Evolutionary conservation across 768 basidiomycete genomes (phyloP).

Genomic region (Suillus alpinus): DNA sequence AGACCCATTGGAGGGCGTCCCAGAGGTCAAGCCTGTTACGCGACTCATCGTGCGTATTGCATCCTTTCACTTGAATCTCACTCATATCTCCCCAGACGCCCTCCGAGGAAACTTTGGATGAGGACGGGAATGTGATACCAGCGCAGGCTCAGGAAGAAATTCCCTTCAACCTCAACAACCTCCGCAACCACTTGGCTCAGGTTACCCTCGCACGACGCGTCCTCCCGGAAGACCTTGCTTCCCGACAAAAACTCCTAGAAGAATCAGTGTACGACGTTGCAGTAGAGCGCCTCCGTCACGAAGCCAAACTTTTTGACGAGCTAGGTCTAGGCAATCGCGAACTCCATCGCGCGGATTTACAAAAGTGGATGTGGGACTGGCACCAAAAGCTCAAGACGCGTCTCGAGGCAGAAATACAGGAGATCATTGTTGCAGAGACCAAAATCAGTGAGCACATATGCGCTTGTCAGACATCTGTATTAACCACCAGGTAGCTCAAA

Average conservation of each 20-base stretch:
- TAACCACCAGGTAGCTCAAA: background rate
- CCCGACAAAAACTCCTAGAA: slow-evolving; percentile 81
- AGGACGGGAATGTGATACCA: slow-evolving; percentile 19
- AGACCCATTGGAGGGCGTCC: slow-evolving; percentile 50
- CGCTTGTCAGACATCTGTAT: background rate
- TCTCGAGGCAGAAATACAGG: slow-evolving; percentile 49
- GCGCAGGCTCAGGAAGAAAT: slow-evolving; percentile 36
- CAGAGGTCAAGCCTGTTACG: slow-evolving; percentile 61
- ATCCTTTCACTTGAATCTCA: background rate
- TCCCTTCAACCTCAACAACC: slow-evolving; percentile 72
- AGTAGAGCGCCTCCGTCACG: slow-evolving; percentile 62
- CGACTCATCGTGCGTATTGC: slow-evolving; percentile 38
- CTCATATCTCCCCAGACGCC: slow-evolving; percentile 10
- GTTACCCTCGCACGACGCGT: slow-evolving; percentile 62
- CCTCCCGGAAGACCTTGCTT: slow-evolving; percentile 61
- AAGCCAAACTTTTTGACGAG: slow-evolving; percentile 54
- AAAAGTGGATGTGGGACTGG: slow-evolving; percentile 88
- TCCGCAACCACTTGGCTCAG: slow-evolving; percentile 66
- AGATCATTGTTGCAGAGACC: slow-evolving; percentile 39
- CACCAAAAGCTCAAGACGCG: slow-evolving; percentile 55
- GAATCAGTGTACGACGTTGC: slow-evolving; percentile 85
- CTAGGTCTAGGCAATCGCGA: slow-evolving; percentile 51
- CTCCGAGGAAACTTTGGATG: slow-evolving; percentile 19
- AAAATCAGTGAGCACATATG: slow-evolving; percentile 19
- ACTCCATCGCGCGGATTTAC: slow-evolving; percentile 50